These are phyloP conservation scores for Wallacemonas rigidus DNA, from an alignment of 208 protist species.

Conservation along the genomic window DNA sequence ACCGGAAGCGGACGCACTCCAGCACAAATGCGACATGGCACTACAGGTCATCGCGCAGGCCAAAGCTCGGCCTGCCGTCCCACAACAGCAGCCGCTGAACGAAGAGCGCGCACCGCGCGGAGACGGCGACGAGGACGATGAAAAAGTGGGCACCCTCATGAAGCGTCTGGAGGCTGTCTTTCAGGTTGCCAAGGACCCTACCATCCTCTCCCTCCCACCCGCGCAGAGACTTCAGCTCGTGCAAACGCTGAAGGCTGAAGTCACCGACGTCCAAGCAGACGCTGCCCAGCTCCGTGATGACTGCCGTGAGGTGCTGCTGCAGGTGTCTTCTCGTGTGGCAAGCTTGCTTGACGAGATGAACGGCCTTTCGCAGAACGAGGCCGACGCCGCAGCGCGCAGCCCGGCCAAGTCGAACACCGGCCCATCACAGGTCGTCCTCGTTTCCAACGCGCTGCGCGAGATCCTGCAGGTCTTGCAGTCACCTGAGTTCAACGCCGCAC, in stretches of 20 bases:
- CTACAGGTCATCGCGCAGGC: slow-evolving; percentile 23
- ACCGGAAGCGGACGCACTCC: slow-evolving; percentile 33
- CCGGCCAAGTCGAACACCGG: background rate
- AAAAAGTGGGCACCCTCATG: slow-evolving; percentile 16
- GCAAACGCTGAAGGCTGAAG: slow-evolving; percentile 19
- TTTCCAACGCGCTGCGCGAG: slow-evolving; percentile 26
- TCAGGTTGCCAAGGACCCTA: slow-evolving; percentile 23
- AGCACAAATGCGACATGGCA: slow-evolving; percentile 51
- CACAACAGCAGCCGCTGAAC: background rate
- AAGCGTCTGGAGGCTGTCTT: slow-evolving; percentile 35
- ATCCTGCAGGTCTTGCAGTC: slow-evolving; percentile 42
- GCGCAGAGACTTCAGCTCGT: slow-evolving; percentile 20
- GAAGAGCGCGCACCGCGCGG: background rate
- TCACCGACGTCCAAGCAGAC: slow-evolving; percentile 17
- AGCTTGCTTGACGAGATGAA: slow-evolving; percentile 31
- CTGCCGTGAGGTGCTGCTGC: slow-evolving; percentile 10
- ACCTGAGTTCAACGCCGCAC: slow-evolving; percentile 26
- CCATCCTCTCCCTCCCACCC: slow-evolving; percentile 15
- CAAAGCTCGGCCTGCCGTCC: background rate
- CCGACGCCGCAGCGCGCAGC: background rate
- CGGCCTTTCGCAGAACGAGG: slow-evolving; percentile 25
- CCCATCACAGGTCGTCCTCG: background rate
- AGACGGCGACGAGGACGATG: background rate
- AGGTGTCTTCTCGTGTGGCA: slow-evolving; percentile 23
- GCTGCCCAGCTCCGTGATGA: slow-evolving; percentile 20